Percentiles rank a stretch among this genome's conserved stretches.
phyloP scores from a whole-genome alignment of 2,329 filamentous ascomycete species.

The Malbranchea zuffiana region DNA sequence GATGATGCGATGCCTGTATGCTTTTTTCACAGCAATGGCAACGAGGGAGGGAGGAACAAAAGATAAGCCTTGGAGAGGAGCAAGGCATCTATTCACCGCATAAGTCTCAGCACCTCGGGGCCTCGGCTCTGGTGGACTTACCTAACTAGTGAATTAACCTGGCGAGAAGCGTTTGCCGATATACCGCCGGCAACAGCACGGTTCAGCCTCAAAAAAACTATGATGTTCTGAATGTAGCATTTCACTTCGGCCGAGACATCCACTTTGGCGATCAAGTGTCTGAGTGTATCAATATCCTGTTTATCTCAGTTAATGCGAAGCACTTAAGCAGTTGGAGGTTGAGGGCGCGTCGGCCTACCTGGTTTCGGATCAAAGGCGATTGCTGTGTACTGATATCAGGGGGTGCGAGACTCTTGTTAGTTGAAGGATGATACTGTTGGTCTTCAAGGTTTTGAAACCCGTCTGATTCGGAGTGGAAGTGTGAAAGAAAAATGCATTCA shows the following conservation, averaged over 20 bases:
- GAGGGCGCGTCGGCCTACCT: background rate
- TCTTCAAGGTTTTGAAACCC: slow-evolving; percentile 68
- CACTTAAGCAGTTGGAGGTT: background rate
- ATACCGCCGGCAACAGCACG: slow-evolving; percentile 71
- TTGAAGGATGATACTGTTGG: too few species aligned
- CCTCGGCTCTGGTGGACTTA: slow-evolving; percentile 24
- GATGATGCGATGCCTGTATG: slow-evolving; percentile 74
- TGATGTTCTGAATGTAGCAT: slow-evolving; percentile 77
- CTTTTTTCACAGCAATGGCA: slow-evolving; percentile 68
- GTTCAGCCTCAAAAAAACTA: slow-evolving; percentile 78
- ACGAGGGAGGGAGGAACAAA: slow-evolving; percentile 80
- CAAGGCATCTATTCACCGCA: slow-evolving; percentile 48
- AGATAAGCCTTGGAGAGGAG: slow-evolving; percentile 66
- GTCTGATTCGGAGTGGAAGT: slow-evolving; percentile 64
- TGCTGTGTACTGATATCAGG: background rate
- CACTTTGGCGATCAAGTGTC: slow-evolving; percentile 47
- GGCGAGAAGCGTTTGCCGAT: slow-evolving; percentile 64
- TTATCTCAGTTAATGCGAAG: background rate
- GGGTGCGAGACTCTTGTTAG: too few species aligned
- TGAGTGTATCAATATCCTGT: slow-evolving; percentile 46
- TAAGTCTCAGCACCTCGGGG: slow-evolving; percentile 18
- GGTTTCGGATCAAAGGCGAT: slow-evolving; percentile 5
- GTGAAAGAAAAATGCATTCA: slow-evolving; percentile 78
- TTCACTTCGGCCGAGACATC: slow-evolving; percentile 64
- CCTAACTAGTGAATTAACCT: slow-evolving; percentile 59